Base-by-base conservation (phyloP, 768 basidiomycete species). In the Lepiota subincarnata region DNA sequence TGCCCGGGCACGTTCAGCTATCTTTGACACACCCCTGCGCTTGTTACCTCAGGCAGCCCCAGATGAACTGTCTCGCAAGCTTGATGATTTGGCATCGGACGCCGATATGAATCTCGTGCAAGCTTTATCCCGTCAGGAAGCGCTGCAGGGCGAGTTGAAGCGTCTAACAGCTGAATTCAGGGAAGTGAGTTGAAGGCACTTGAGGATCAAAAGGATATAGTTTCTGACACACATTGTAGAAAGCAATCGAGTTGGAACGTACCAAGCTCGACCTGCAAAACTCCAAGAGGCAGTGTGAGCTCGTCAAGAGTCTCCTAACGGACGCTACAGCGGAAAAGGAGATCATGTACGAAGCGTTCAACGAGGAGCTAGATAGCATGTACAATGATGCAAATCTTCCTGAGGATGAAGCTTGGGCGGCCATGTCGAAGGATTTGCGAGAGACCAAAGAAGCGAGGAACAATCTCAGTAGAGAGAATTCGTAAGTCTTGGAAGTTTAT, bases 321-420 rank as follows among this genome's bases (percentile, higher is more conserved):
- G 89, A 95, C 62, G 81, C 83, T 28, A 88, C 86, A 7, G 78
- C 84, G 1, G 94, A 97, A 73, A 89, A 95, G 68, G 90, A 94
- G 62, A 89, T 92, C 66, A 87, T 96, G 80, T 95, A 94, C 59
- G 89, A 93, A 76, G 89, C 91, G 2, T 95, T 97, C 72, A 96
- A 97, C 66, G 92, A 93, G 64, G 93, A 96, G 66, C 77, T 97
- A 28, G 92, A 94, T 59, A 83, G 81, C 14, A 91, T 96, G 89
- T 96, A 85, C 68, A 86, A 87, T 47, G 91, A 94, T 55, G 82
- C 81, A 22, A 81, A 87, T 55, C 79, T 95, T 45, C 91, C 93
- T 10, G 83, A 84, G 18, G 82, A 86, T 44, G 89, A 93, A 61
- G 91, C 92, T 1, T 94, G 88, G 83, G 65, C 71, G n/a, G 86